Evolutionary conservation across 83 land plant genomes (phyloP).

Genomic region (Larix sibirica): DNA sequence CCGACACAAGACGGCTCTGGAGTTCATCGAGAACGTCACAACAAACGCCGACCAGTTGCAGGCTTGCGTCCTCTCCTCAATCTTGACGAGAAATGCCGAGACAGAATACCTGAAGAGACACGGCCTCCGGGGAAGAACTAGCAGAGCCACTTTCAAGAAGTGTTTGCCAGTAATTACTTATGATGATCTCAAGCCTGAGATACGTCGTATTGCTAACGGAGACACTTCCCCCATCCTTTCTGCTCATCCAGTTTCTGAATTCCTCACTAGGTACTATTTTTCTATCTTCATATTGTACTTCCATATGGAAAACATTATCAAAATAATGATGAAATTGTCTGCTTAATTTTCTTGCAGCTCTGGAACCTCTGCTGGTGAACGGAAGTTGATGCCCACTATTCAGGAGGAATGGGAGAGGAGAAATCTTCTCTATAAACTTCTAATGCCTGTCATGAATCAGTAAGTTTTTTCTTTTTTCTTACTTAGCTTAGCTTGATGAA

Average conservation of each 20-base stretch:
- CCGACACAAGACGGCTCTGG: conserved; percentile 16
- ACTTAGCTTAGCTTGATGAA: too few species aligned
- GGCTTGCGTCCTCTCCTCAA: conserved; percentile 41
- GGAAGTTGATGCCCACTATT: conserved; percentile 86
- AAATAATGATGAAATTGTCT: too few species aligned
- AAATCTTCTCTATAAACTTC: conserved; percentile 59
- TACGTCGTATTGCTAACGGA: conserved; percentile 77
- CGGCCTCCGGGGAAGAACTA: conserved; percentile 59
- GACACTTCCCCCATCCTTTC: conserved; percentile 75
- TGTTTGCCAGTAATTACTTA: conserved; percentile 67
- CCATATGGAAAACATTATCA: too few species aligned
- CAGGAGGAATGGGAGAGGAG: conserved; percentile 67
- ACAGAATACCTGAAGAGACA: conserved; percentile 68
- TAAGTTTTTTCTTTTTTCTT: conserved; percentile 16
- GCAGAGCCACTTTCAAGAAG: conserved; percentile 54
- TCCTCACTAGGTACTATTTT: conserved; percentile 49
- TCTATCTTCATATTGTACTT: background rate
- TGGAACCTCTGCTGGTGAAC: conserved; percentile 83
- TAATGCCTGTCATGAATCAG: conserved; percentile 87
- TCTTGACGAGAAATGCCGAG: conserved; percentile 48
- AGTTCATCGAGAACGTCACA: conserved; percentile 71
- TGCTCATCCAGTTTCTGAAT: conserved; percentile 67
- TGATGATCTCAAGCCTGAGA: conserved; percentile 62
- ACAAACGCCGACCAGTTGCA: conserved; percentile 53
- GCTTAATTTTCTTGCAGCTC: conserved; percentile 42